These are phyloP conservation scores for Gracilariopsis chorda DNA, from an alignment of 23 red algal species.

Conservation along the genomic window DNA sequence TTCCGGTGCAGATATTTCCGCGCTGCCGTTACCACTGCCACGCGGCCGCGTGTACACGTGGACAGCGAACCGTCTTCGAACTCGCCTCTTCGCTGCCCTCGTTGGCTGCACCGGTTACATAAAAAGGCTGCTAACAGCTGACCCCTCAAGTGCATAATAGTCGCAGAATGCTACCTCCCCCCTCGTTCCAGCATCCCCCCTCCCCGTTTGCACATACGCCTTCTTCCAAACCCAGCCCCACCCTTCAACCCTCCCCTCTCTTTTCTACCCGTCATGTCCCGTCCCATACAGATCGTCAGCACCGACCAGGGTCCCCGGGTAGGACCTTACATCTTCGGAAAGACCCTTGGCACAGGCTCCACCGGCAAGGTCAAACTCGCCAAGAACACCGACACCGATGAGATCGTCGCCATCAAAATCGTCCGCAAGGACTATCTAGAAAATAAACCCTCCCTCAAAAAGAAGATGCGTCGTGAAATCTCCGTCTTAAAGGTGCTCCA, in stretches of 20 bases:
- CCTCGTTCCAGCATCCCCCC: not conserved
- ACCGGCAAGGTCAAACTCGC: constrained; percentile 81
- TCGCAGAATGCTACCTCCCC: not conserved
- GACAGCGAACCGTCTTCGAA: too few species aligned
- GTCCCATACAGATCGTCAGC: constrained; percentile 45
- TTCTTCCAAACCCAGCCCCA: not conserved
- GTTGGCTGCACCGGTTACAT: too few species aligned
- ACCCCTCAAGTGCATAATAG: too few species aligned
- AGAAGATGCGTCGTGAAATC: constrained; percentile 83
- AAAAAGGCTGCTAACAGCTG: too few species aligned
- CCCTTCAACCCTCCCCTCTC: not conserved
- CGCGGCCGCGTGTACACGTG: too few species aligned
- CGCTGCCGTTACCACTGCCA: too few species aligned
- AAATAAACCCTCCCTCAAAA: constrained; percentile 82
- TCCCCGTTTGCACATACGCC: not conserved
- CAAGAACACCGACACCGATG: constrained; percentile 72
- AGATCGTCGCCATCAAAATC: constrained; percentile 98
- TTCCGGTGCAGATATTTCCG: too few species aligned
- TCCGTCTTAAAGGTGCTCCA: constrained; percentile 65
- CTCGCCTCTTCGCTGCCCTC: too few species aligned
- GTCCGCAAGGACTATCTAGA: constrained; percentile 95
- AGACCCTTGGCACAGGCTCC: constrained; percentile 90
- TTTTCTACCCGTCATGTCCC: not conserved
- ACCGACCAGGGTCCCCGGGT: constrained; percentile 79
- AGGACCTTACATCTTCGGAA: constrained; percentile 94